Evolutionary conservation across 257 asterid genomes (phyloP).

Genomic region (Scutellaria barbata): DNA sequence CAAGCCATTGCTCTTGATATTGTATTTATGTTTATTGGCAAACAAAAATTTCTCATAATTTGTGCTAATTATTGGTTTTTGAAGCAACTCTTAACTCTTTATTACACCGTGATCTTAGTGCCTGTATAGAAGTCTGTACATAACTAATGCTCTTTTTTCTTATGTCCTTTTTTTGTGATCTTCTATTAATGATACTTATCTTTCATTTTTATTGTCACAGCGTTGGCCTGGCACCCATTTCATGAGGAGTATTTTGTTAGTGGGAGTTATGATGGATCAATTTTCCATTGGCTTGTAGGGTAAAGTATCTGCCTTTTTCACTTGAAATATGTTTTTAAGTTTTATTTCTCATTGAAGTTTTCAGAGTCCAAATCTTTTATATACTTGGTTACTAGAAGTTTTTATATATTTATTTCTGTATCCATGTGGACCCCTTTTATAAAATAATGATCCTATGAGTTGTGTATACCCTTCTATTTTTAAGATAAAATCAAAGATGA

Average conservation of each 20-base stretch:
- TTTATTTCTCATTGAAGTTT: constrained; percentile 22
- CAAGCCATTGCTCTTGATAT: constrained; percentile 7
- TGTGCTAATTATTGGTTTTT: not conserved
- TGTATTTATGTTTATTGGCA: constrained; percentile 5
- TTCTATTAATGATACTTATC: constrained; percentile 30
- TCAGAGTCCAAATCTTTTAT: not conserved
- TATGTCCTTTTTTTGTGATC: constrained; percentile 20
- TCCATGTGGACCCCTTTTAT: not conserved
- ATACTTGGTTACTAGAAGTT: constrained; percentile 9
- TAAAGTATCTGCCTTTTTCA: constrained; percentile 41
- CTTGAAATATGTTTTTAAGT: constrained; percentile 17
- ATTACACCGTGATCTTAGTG: not conserved
- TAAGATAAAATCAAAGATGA: not conserved
- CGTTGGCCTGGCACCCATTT: constrained; percentile 99
- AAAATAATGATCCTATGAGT: not conserved
- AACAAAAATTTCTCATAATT: not conserved
- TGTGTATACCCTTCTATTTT: not conserved
- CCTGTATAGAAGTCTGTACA: constrained; percentile 10
- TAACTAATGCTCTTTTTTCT: constrained; percentile 14
- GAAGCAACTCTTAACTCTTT: not conserved
- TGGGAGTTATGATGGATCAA: constrained; percentile 97
- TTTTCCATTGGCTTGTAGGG: constrained; percentile 99
- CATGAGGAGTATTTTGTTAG: constrained; percentile 98
- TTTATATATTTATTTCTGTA: constrained; percentile 23
- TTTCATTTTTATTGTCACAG: constrained; percentile 45